A percentile compares a stretch with the other conserved stretches of the same genome.
Evolutionary conservation across 2,329 filamentous ascomycete species (phyloP).

Genomic region (Fusarium bulbicola): DNA sequence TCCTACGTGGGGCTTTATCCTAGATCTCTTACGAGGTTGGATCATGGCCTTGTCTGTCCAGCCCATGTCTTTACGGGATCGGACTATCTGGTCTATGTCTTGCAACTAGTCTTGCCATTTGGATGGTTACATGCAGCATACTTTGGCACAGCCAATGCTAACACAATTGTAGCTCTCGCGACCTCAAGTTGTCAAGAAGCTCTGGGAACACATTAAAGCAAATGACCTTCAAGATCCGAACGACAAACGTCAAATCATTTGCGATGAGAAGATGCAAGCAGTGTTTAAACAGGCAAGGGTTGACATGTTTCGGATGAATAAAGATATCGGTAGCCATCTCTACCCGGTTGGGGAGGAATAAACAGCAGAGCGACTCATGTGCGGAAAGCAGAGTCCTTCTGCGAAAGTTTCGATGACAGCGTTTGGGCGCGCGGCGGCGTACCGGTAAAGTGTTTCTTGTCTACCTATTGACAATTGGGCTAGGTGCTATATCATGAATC

Average conservation of each 20-base stretch:
- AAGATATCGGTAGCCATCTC: constrained; percentile 88
- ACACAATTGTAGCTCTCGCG: constrained; percentile 74
- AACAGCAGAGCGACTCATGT: neutral
- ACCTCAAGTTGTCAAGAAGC: constrained; percentile 93
- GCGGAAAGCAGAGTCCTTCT: neutral
- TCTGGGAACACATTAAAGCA: constrained; percentile 94
- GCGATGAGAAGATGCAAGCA: constrained; percentile 89
- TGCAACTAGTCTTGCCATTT: neutral
- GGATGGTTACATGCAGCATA: neutral
- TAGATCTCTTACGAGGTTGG: neutral
- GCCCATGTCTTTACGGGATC: neutral
- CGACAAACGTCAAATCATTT: constrained; percentile 92
- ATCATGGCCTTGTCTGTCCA: neutral
- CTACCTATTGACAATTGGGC: neutral
- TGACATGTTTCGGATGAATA: constrained; percentile 99
- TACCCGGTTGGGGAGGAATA: constrained; percentile 76
- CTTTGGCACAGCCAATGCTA: neutral
- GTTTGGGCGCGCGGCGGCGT: constrained; percentile 41
- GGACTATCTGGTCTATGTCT: neutral
- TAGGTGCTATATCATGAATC: constrained; percentile 8
- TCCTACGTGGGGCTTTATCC: neutral
- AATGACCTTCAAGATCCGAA: constrained; percentile 88
- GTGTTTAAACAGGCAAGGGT: constrained; percentile 92
- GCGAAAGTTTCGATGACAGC: constrained; percentile 35
- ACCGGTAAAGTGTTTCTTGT: constrained; percentile 31